These are phyloP conservation scores for Clonostachys sp. DNA, from an alignment of 2,329 filamentous ascomycete genomes.

Conservation along the genomic window DNA sequence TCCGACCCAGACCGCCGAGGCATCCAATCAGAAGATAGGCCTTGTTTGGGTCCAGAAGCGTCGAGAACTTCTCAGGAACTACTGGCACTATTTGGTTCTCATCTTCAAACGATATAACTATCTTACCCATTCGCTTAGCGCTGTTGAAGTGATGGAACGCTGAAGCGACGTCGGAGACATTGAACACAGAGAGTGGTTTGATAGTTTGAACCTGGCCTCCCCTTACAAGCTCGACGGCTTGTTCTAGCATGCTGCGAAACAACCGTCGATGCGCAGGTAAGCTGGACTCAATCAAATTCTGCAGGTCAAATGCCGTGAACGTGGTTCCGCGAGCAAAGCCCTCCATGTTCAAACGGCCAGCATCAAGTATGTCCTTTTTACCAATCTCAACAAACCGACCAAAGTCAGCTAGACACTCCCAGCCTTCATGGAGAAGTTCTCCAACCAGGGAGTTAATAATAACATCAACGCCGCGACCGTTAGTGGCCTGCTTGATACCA, in stretches of 20 bases:
- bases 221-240: constrained; percentile 7
- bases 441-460: constrained; percentile 21
- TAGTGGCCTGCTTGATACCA: constrained; percentile 13
- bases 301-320: constrained; percentile 9
- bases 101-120: constrained; percentile 22
- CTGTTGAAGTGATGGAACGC: constrained; percentile 25
- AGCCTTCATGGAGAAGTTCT: constrained; percentile 18
- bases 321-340: constrained; percentile 19
- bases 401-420: constrained; percentile 21
- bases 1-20: constrained; percentile 23
- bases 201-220: constrained; percentile 6
- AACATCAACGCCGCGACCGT: constrained; percentile 20
- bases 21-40: constrained; percentile 11
- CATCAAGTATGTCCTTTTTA: constrained; percentile 21
- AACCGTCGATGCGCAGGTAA: background rate
- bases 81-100: constrained; percentile 5
- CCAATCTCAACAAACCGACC: constrained; percentile 20
- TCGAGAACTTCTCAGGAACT: background rate
- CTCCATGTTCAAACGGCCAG: constrained; percentile 23
- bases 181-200: constrained; percentile 5
- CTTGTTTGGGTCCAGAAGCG: constrained; percentile 5
- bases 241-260: constrained; percentile 1
- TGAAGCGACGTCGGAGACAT: constrained; percentile 11
- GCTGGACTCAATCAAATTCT: background rate
- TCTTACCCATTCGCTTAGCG: constrained; percentile 32